Evolutionary conservation across 495 filamentous ascomycete genomes (phyloP), one percentile per base, ranked within the genome.

Genomic region (Baudoinia panamericana): DNA sequence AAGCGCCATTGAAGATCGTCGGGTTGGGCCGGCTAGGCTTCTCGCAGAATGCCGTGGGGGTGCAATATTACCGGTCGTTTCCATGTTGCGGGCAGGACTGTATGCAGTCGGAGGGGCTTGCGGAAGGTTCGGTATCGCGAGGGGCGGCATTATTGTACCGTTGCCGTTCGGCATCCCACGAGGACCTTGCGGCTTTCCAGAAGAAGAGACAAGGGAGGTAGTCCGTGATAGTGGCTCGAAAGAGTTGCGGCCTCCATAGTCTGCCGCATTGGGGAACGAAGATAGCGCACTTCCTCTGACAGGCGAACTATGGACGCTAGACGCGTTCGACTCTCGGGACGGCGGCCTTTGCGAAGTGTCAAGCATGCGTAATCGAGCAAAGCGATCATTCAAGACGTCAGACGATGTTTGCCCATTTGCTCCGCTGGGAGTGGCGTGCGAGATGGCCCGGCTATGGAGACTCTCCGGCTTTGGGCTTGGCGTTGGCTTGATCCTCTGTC

Each of bases 31-130:
- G 2, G 43, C 57, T 15, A 65, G 54, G 39, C 61, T 64, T 23
- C 63, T 31, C 4, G 61, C 60, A 7, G 57, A 58, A 20, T 48
- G 57, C 31, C 63, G 39, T 4, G 73, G 73, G 0, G 71, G 71
- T 40, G 73, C 57, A 9, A 67, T 63, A 42, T 53, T 59, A 5
- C 66, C 61, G 38, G 72, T 70, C 9, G 62, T 71, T 27, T 64
- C 67, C 31, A 72, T 58, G 33, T 69, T 76, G 17, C 72, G 68
- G 5, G 67, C 47, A 26, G 87, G 87, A 51, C 78, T 88, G 50
- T 95, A 95, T 8, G 88, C 77, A 10, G 85, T 84, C 53, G 79
- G 84, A 12, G 87, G 87, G 10, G 80, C 63, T 55, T 78, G 42
- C n/a, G 42, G 42, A 6, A 45, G 18, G 33, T 39, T 76, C 17